phyloP scores from a whole-genome alignment of 352 stramenopile species.

The Globisporangium ultimum region DNA sequence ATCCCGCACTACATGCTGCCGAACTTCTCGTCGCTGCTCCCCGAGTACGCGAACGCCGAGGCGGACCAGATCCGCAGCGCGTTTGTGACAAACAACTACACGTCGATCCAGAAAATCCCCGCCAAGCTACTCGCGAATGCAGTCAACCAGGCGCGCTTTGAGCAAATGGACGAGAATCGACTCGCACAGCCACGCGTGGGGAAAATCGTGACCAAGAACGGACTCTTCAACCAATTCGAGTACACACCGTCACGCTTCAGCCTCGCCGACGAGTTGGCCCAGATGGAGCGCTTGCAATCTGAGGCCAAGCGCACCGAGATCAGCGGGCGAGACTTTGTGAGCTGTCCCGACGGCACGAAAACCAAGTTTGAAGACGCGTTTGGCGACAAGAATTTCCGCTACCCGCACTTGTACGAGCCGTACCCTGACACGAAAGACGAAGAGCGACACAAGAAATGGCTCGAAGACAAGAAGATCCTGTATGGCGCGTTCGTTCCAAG shows the following conservation, averaged over 20 bases:
- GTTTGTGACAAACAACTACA: slow-evolving; percentile 64
- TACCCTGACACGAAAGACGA: slow-evolving; percentile 57
- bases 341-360: slow-evolving; percentile 31
- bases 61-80: slow-evolving; percentile 72
- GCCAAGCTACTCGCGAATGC: slow-evolving; percentile 42
- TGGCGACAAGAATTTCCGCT: slow-evolving; percentile 41
- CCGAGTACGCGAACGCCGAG: slow-evolving; percentile 78
- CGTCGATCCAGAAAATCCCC: slow-evolving; percentile 67
- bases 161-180: slow-evolving; percentile 80
- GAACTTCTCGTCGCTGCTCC: slow-evolving; percentile 79
- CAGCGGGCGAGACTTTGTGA: slow-evolving; percentile 69
- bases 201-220: slow-evolving; percentile 64
- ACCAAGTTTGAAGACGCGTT: slow-evolving; percentile 83
- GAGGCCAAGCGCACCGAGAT: slow-evolving; percentile 72
- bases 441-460: slow-evolving; percentile 51
- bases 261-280: slow-evolving; percentile 54
- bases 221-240: slow-evolving; percentile 76
- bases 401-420: slow-evolving; percentile 67
- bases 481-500: slow-evolving; percentile 63
- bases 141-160: slow-evolving; percentile 62
- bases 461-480: slow-evolving; percentile 75
- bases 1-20: slow-evolving; percentile 79
- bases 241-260: slow-evolving; percentile 71
- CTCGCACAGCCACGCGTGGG: slow-evolving; percentile 27
- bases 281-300: slow-evolving; percentile 58